These are phyloP conservation scores for Calonectria crousiana DNA, from an alignment of 2,329 filamentous ascomycete genomes.

Conservation along the genomic window DNA sequence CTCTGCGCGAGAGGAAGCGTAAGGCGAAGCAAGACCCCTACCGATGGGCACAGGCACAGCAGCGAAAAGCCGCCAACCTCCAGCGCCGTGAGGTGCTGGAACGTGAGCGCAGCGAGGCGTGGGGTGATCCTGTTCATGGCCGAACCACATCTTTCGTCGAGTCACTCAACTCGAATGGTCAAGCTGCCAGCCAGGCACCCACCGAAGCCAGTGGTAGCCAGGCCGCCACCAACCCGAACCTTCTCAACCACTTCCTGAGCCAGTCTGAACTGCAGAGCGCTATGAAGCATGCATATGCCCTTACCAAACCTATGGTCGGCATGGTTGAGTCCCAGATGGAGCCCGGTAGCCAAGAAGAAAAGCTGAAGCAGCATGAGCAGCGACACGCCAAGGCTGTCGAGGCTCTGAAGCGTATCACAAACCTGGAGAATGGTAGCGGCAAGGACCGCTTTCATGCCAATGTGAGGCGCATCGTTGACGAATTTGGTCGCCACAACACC, in stretches of 20 bases:
- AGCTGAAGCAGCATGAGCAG: slow-evolving; percentile 60
- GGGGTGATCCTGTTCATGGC: slow-evolving; percentile 86
- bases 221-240: slow-evolving; percentile 54
- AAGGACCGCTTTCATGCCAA: slow-evolving; percentile 86
- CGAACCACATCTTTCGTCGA: slow-evolving; percentile 84
- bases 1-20: slow-evolving; percentile 72
- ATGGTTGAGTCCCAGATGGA: slow-evolving; percentile 54
- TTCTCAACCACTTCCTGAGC: slow-evolving; percentile 82
- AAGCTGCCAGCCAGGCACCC: slow-evolving; percentile 52
- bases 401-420: slow-evolving; percentile 84
- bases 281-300: slow-evolving; percentile 73
- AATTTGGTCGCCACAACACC: slow-evolving; percentile 92
- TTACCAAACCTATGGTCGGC: slow-evolving; percentile 71
- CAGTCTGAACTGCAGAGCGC: slow-evolving; percentile 73
- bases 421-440: slow-evolving; percentile 80
- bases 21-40: slow-evolving; percentile 84
- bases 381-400: slow-evolving; percentile 77
- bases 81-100: slow-evolving; percentile 79
- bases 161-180: slow-evolving; percentile 78
- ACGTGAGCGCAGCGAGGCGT: slow-evolving; percentile 70
- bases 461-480: slow-evolving; percentile 84
- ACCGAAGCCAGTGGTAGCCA: slow-evolving; percentile 58
- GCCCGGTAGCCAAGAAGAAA: slow-evolving; percentile 52
- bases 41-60: slow-evolving; percentile 81
- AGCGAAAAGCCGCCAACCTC: slow-evolving; percentile 86